These are phyloP conservation scores for Toxicodendron radicans DNA, from an alignment of 345 rosid genomes.

Conservation along the genomic window DNA sequence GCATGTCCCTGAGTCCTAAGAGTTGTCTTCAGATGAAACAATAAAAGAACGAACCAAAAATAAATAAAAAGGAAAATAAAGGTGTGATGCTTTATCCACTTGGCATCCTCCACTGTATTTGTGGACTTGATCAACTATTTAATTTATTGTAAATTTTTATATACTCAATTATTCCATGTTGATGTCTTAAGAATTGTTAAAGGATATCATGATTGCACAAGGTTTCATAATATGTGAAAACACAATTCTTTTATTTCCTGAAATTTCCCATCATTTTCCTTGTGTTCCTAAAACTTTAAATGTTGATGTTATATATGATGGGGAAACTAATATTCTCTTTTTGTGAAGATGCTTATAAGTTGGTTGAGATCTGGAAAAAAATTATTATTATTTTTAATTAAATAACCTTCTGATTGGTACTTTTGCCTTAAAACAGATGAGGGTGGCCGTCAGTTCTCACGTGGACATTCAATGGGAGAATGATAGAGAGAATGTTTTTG, in stretches of 20 bases:
- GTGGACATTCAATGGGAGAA: constrained; percentile 40
- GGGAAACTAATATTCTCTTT: neutral
- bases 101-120: neutral
- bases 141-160: neutral
- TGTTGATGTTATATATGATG: neutral
- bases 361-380: neutral
- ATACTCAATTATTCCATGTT: neutral
- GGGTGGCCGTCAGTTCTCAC: constrained; percentile 34
- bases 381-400: neutral
- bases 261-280: neutral
- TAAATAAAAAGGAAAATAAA: neutral
- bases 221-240: neutral
- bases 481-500: constrained; percentile 18
- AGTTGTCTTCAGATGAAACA: neutral
- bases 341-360: neutral
- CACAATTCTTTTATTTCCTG: neutral
- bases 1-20: neutral
- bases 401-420: neutral
- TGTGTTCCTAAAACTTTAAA: neutral
- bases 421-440: constrained; percentile 38
- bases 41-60: neutral
- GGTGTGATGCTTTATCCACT: neutral
- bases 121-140: neutral
- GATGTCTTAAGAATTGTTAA: neutral
- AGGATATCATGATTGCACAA: neutral